A percentile compares a stretch with the other conserved stretches of the same genome.
phyloP scores from a whole-genome alignment of 176 grass and related monocot species.

The Pontederia crassipes region DNA sequence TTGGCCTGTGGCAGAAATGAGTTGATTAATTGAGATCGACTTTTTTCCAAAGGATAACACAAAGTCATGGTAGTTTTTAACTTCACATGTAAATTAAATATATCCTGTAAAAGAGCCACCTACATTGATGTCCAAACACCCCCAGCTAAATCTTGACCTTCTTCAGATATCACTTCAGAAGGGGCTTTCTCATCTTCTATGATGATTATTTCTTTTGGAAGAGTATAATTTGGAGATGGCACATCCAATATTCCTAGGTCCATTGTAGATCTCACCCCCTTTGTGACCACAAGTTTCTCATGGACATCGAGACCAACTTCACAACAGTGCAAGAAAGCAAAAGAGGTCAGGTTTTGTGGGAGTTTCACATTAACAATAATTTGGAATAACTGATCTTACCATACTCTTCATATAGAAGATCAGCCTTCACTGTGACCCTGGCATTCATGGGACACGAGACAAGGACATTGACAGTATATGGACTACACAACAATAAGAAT shows the following conservation, averaged over 20 bases:
- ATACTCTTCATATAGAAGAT: slow-evolving; percentile 85
- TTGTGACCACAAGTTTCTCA: slow-evolving; percentile 56
- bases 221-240: slow-evolving; percentile 18
- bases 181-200: slow-evolving; percentile 33
- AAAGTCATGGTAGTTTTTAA: not conserved
- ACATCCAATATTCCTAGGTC: slow-evolving; percentile 19
- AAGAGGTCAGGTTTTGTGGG: slow-evolving; percentile 5
- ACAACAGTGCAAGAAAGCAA: slow-evolving; percentile 7
- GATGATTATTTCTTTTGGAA: slow-evolving; percentile 61
- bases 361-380: slow-evolving; percentile 4
- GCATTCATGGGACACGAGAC: slow-evolving; percentile 53
- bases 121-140: slow-evolving; percentile 26
- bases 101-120: slow-evolving; percentile 33
- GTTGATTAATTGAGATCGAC: slow-evolving; percentile 14
- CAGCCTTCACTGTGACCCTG: slow-evolving; percentile 63
- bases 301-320: slow-evolving; percentile 84
- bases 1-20: slow-evolving; percentile 37
- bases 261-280: slow-evolving; percentile 29
- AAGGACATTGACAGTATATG: slow-evolving; percentile 54
- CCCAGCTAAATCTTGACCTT: slow-evolving; percentile 17
- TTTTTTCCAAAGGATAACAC: not conserved
- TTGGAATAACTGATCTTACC: slow-evolving; percentile 39
- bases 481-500: slow-evolving; percentile 48
- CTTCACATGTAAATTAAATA: slow-evolving; percentile 25
- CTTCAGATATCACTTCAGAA: slow-evolving; percentile 5